Evolutionary conservation across 345 rosid species (phyloP).

Genomic region (Populus nigra): DNA sequence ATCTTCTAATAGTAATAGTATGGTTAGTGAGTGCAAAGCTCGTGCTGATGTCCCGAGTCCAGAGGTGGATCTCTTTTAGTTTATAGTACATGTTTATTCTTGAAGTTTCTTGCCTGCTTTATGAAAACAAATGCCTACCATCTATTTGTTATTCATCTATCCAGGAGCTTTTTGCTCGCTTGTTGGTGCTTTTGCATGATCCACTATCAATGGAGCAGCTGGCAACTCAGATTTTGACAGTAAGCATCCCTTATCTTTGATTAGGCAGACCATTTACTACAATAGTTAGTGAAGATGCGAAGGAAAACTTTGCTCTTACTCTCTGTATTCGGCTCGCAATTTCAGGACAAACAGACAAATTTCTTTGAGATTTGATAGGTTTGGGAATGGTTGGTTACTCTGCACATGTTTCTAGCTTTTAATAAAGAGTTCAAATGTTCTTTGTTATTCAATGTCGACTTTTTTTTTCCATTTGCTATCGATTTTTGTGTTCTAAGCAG

Average conservation of each 20-base stretch:
- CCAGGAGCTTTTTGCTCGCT: conserved; percentile 92
- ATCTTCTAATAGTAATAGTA: conserved; percentile 48
- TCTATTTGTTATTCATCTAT: conserved; percentile 20
- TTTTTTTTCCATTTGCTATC: neutral
- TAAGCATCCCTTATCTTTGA: conserved; percentile 35
- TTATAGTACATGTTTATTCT: conserved; percentile 17
- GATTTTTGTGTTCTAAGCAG: neutral
- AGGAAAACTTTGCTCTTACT: neutral
- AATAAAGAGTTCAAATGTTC: neutral
- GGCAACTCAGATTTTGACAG: conserved; percentile 85
- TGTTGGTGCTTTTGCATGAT: conserved; percentile 90
- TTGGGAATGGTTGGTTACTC: conserved; percentile 3
- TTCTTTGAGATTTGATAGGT: conserved; percentile 1
- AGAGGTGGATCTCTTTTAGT: conserved; percentile 50
- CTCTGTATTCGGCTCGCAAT: neutral
- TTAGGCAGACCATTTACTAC: neutral
- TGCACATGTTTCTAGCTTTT: neutral
- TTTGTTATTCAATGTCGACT: neutral
- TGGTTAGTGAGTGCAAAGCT: conserved; percentile 77
- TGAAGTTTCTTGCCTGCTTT: conserved; percentile 1
- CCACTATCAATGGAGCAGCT: conserved; percentile 86
- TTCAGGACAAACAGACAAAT: neutral
- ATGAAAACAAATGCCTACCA: conserved; percentile 15
- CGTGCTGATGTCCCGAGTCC: conserved; percentile 83
- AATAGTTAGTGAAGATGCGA: neutral